Evolutionary conservation across 1,139 yeast genomes (phyloP).

Genomic region (Saccharomyces uvarum): DNA sequence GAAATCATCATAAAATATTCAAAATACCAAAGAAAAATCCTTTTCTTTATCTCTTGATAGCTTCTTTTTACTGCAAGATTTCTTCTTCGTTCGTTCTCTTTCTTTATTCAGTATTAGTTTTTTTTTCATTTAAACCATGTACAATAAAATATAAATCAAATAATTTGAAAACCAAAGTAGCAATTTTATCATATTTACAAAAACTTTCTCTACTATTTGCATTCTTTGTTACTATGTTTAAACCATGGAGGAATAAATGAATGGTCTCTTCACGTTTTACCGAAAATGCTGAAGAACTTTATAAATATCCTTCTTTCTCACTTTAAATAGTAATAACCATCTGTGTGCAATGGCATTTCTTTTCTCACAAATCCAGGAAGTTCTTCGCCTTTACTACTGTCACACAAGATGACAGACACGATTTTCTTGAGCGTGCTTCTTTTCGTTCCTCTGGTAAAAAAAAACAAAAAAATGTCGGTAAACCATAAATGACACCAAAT

Average conservation of each 20-base stretch:
- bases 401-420: conserved; percentile 38
- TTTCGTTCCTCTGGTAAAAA: conserved; percentile 54
- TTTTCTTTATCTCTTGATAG: too few species aligned
- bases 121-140: too few species aligned
- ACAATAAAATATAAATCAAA: too few species aligned
- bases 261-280: neutral
- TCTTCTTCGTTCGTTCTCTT: too few species aligned
- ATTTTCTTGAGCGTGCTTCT: conserved; percentile 44
- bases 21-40: too few species aligned
- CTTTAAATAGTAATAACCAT: conserved; percentile 25
- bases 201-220: too few species aligned
- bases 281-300: neutral
- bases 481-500: conserved; percentile 42
- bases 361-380: conserved; percentile 29
- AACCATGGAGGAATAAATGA: neutral
- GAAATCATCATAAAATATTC: neutral
- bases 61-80: too few species aligned
- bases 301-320: neutral
- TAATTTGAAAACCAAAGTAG: too few species aligned
- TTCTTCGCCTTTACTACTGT: conserved; percentile 23
- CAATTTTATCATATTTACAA: too few species aligned
- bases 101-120: too few species aligned
- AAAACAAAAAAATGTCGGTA: conserved; percentile 54
- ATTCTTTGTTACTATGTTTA: neutral
- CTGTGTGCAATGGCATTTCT: conserved; percentile 18